Percentiles rank a stretch among this genome's conserved stretches.
These are phyloP conservation scores for Eucalyptus virginea DNA, from an alignment of 345 rosid species.

Conservation along the genomic window DNA sequence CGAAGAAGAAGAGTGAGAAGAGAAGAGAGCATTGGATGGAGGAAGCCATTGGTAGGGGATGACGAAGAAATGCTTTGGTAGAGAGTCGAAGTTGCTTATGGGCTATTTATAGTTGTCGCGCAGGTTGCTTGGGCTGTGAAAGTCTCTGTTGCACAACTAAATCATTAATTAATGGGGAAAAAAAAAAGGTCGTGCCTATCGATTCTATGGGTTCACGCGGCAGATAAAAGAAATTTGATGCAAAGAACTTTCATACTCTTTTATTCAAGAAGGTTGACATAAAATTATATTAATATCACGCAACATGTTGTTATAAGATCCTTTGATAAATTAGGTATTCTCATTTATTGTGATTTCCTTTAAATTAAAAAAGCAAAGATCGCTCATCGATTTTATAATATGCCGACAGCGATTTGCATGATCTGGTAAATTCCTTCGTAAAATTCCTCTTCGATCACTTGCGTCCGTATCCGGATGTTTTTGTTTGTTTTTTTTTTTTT, in stretches of 20 bases:
- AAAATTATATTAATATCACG: not conserved
- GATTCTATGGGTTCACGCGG: not conserved
- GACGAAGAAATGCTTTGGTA: not conserved
- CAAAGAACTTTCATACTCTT: not conserved
- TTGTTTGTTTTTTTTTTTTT: too few relatives aligned
- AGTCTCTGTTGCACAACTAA: not conserved
- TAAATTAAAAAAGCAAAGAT: not conserved
- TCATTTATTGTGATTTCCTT: not conserved
- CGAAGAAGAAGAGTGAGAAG: not conserved
- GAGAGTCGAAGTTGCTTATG: not conserved
- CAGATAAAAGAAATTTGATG: not conserved
- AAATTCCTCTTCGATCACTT: not conserved
- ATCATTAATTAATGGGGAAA: not conserved
- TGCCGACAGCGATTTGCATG: not conserved
- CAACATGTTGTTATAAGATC: accelerated
- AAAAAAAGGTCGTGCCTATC: not conserved
- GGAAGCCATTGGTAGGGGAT: not conserved
- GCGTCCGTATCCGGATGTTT: too few relatives aligned
- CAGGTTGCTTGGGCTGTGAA: not conserved
- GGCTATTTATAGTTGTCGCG: not conserved
- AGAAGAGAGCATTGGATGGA: not conserved
- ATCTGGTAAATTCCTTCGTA: not conserved
- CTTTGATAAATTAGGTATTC: not conserved
- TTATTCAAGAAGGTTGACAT: not conserved
- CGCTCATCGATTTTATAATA: not conserved